Evolutionary conservation across 2,329 filamentous ascomycete species (phyloP).

Genomic region (Fusarium temperatum): DNA sequence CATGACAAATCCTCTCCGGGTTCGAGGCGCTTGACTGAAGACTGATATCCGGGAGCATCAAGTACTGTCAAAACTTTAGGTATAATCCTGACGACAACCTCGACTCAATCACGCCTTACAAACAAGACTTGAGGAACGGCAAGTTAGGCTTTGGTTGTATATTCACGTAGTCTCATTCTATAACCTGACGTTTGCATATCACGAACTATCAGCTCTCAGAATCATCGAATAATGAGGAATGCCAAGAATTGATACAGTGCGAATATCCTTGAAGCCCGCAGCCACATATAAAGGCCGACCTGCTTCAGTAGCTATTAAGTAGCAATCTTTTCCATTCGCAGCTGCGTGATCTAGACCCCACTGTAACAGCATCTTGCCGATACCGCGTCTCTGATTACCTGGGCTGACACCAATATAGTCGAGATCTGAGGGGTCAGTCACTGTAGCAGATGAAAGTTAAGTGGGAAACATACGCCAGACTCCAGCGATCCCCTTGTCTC

Average conservation of each 20-base stretch:
- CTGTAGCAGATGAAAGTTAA: accelerated
- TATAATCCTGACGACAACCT: accelerated
- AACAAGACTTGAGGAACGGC: background rate
- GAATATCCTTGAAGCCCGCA: background rate
- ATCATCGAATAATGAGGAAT: slow-evolving; percentile 22
- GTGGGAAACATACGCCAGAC: background rate
- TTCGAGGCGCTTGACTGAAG: background rate
- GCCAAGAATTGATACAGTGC: background rate
- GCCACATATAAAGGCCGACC: slow-evolving; percentile 1
- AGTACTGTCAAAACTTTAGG: background rate
- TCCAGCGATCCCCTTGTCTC: background rate
- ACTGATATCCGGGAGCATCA: no score
- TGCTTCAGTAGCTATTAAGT: slow-evolving; percentile 7
- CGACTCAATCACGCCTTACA: background rate
- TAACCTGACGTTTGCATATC: accelerated
- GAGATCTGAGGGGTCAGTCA: background rate
- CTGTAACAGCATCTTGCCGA: background rate
- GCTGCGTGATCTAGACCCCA: background rate
- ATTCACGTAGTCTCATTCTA: background rate
- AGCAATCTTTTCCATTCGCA: background rate
- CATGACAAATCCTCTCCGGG: background rate
- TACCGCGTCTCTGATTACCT: slow-evolving; percentile 1
- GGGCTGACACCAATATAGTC: slow-evolving; percentile 12
- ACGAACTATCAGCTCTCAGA: background rate
- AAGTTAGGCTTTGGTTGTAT: background rate